Evolutionary conservation across 352 stramenopile genomes (phyloP), one percentile per base, ranked within the genome.

Genomic region (Phytophthora idaei): DNA sequence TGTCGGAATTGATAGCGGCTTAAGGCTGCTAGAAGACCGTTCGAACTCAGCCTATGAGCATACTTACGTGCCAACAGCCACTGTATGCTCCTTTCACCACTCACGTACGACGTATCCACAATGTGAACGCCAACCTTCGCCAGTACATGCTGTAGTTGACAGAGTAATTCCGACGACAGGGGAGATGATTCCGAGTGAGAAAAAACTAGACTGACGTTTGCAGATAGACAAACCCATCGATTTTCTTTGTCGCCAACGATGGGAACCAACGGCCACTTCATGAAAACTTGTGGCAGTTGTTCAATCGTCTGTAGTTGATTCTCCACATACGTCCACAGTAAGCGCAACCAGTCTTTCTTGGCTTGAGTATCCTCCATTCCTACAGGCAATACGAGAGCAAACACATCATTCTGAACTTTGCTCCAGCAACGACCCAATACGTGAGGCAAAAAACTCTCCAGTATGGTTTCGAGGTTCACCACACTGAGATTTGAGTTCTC

Each of bases 241-340:
- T 59, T 64, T 44, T 46, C 69, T 25, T 61, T 55, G 14, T 69
- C 63, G 21, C 55, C 46, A 39, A 65, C 17, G 5, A 85, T 67
- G 12, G 82, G 80, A 37, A 84, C 58, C 37, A 85, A 69, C 6
- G 80, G 80, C 77, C 71, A 84, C 17, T 86, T 73, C 17, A 63
- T 47, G 12, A 85, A 72, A 9, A 42, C 45, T 49, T 67, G 46
- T 3, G 57, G 69, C 4, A 80, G 36, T 17, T 70, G 65, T 8
- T 76, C 58, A 29, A 68, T 61, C 10, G 32, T 74, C 31, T 57
- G 37, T 57, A 90, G 52, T 1, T 71, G 73, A 34, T 59, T 62
- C 21, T 89, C 77, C 28, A 83, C 55, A 59, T 89, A 90, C 34
- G 55, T 67, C 82, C 82, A 91, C 39, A 85, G 61, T 9, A 80